Percentiles rank a stretch among this genome's conserved stretches.
Evolutionary conservation across 345 rosid species (phyloP).

Genomic region (Boechera retrofracta): DNA sequence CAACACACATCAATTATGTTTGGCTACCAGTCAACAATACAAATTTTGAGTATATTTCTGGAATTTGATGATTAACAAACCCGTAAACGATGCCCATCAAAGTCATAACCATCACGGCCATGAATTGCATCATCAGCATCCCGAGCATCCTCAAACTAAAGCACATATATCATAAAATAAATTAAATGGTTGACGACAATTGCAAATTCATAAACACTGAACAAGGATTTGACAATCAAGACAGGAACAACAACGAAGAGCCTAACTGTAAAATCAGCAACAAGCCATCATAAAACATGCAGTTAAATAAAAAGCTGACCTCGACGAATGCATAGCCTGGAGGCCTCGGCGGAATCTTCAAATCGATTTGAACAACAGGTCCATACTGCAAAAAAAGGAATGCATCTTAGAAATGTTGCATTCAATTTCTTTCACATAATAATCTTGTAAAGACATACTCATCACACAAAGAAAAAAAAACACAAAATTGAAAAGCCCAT

Average conservation of each 20-base stretch:
- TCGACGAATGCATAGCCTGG: constrained; percentile 99
- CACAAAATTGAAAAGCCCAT: too few species aligned
- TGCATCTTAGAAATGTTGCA: not conserved
- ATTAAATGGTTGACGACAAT: constrained; percentile 43
- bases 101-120: constrained; percentile 97
- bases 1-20: not conserved
- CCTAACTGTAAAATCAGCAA: not conserved
- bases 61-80: constrained; percentile 48
- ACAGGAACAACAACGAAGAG: too few species aligned
- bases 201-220: not conserved
- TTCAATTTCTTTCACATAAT: too few species aligned
- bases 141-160: constrained; percentile 88
- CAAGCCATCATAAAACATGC: not conserved
- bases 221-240: not conserved
- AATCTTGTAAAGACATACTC: too few species aligned
- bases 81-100: constrained; percentile 86
- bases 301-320: constrained; percentile 48
- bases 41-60: not conserved
- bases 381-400: constrained; percentile 69
- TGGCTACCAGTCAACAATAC: not conserved
- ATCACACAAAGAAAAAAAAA: too few species aligned
- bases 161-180: not conserved
- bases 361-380: constrained; percentile 79
- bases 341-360: constrained; percentile 98
- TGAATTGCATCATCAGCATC: constrained; percentile 98